Evolutionary conservation across 495 filamentous ascomycete genomes (phyloP).

Genomic region (Pyronema domesticum): DNA sequence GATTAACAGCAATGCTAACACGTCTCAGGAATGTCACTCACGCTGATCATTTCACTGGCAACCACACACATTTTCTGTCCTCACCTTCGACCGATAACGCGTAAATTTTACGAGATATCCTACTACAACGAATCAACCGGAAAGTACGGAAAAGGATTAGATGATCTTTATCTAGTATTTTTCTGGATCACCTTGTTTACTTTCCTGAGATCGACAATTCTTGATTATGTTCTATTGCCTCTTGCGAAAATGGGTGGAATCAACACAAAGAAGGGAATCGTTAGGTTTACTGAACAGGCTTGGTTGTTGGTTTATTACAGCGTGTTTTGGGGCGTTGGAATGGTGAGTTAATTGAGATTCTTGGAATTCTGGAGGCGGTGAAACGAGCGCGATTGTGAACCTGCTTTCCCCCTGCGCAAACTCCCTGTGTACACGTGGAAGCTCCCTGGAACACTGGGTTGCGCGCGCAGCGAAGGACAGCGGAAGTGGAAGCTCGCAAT

Average conservation of each 20-base stretch:
- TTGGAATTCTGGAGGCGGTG: neutral
- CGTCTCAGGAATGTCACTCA: conserved; percentile 51
- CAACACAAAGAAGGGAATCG: conserved; percentile 48
- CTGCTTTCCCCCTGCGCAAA: too few relatives aligned
- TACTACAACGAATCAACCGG: conserved; percentile 53
- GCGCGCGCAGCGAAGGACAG: too few relatives aligned
- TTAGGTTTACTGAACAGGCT: conserved; percentile 80
- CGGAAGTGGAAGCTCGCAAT: too few relatives aligned
- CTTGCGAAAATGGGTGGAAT: conserved; percentile 52
- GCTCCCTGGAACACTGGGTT: neutral
- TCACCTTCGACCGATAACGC: conserved; percentile 53
- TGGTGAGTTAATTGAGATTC: conserved; percentile 40
- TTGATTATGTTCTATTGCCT: conserved; percentile 73
- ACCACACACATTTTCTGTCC: conserved; percentile 67
- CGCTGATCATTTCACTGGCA: conserved; percentile 56
- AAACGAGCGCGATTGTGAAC: too few relatives aligned
- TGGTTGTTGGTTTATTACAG: conserved; percentile 71
- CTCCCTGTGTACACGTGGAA: too few relatives aligned
- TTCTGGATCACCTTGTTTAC: conserved; percentile 75
- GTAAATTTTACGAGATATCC: conserved; percentile 70
- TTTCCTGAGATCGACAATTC: conserved; percentile 60
- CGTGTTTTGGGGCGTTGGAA: conserved; percentile 62
- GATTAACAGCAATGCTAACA: neutral
- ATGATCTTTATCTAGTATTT: conserved; percentile 62
- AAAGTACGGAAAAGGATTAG: conserved; percentile 53